A percentile compares a stretch with the other conserved stretches of the same genome.
These are phyloP conservation scores for Sugiyamaella valdiviana DNA, from an alignment of 805 yeast genomes.

Conservation along the genomic window DNA sequence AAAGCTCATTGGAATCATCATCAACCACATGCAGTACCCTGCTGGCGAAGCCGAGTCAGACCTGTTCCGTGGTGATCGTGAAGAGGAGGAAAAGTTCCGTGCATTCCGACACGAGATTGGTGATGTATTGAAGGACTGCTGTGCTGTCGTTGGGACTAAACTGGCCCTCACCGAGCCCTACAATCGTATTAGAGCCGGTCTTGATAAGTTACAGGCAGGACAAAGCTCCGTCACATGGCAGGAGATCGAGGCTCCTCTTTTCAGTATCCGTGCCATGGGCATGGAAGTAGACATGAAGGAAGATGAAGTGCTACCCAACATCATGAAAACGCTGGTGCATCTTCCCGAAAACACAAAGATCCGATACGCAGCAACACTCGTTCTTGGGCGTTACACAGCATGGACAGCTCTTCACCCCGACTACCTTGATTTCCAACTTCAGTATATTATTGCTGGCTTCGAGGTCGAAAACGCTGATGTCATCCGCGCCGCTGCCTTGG, in stretches of 20 bases:
- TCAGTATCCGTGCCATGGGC: slow-evolving; percentile 90
- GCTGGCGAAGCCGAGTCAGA: slow-evolving; percentile 35
- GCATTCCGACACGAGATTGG: slow-evolving; percentile 96
- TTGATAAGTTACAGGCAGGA: not conserved
- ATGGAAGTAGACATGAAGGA: slow-evolving; percentile 72
- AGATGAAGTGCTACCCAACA: slow-evolving; percentile 60
- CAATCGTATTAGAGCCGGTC: slow-evolving; percentile 43
- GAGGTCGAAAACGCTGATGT: slow-evolving; percentile 47
- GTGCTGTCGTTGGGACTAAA: slow-evolving; percentile 78
- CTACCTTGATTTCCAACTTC: slow-evolving; percentile 71
- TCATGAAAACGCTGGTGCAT: slow-evolving; percentile 60
- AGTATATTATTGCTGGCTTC: slow-evolving; percentile 78
- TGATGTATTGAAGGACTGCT: slow-evolving; percentile 93
- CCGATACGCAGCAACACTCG: slow-evolving; percentile 87
- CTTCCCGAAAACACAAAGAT: slow-evolving; percentile 82
- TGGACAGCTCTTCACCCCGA: slow-evolving; percentile 90
- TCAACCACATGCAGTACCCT: slow-evolving; percentile 73
- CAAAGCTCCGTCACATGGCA: slow-evolving; percentile 55
- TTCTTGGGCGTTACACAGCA: slow-evolving; percentile 90
- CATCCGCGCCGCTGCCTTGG: slow-evolving; percentile 82
- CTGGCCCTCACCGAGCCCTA: slow-evolving; percentile 68
- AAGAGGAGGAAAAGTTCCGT: slow-evolving; percentile 85
- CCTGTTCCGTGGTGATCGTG: slow-evolving; percentile 61
- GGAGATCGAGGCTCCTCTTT: slow-evolving; percentile 80
- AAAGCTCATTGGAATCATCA: slow-evolving; percentile 53